Conservation (phyloP, 2,329 filamentous ascomycete genomes). For the Pezicula radicicola region DNA sequence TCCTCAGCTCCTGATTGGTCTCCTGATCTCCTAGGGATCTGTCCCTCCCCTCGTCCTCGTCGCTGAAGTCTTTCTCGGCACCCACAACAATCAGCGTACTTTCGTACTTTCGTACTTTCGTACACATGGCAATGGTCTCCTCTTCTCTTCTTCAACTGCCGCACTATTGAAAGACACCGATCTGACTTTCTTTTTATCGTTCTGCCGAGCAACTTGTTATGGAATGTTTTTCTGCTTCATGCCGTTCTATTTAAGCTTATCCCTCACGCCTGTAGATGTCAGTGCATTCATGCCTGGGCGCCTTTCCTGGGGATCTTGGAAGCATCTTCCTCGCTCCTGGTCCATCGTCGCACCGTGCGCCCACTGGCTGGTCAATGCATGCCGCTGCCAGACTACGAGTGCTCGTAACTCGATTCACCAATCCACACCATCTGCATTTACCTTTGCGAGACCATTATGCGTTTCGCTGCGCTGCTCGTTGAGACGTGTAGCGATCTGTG, state of each 20-base stretch:
- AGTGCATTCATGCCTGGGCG: background rate
- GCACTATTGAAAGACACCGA: background rate
- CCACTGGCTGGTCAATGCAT: background rate
- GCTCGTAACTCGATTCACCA: too few relatives aligned
- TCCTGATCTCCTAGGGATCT: too few relatives aligned
- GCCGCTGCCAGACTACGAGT: background rate
- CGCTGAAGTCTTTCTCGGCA: too few relatives aligned
- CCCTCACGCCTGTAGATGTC: background rate
- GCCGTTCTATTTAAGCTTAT: background rate
- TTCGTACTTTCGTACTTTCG: too few relatives aligned
- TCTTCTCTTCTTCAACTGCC: background rate
- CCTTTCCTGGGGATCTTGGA: background rate
- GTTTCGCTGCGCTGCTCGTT: background rate
- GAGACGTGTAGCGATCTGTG: background rate
- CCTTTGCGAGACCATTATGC: background rate
- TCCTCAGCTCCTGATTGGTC: too few relatives aligned
- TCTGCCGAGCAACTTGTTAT: background rate
- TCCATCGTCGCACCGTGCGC: background rate
- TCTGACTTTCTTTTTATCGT: background rate
- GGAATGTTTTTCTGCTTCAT: background rate
- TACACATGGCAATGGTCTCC: too few relatives aligned
- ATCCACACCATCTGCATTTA: background rate
- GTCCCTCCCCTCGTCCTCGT: too few relatives aligned
- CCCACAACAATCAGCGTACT: too few relatives aligned
- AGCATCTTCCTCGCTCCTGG: background rate